Evolutionary conservation across 805 yeast genomes (phyloP), one percentile per base, ranked within the genome.

Genomic region (Candida coleopterorum): DNA sequence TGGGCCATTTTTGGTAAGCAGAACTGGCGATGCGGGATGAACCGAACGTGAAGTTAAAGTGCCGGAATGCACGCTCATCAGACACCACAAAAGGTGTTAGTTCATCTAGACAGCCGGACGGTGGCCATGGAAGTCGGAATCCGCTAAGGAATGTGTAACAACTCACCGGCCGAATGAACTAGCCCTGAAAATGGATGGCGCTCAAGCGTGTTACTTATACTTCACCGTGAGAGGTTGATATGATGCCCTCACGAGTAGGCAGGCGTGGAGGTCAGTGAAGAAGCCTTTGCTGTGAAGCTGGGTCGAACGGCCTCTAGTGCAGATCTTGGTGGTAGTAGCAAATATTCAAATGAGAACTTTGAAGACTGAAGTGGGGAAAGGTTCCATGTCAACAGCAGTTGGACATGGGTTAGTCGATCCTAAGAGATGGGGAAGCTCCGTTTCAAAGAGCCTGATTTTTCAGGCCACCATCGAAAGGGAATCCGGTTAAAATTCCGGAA

Each of bases 71-170:
- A 59, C 64, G 64, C 68, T 60, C 61, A 60, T 60, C 62, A 58
- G 64, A 60, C 61, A 58, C 66, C 68, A 60, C 65, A 62, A 62
- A 58, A 60, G 66, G 68, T 61, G 65, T 61, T 62, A 56, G 64
- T 58, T 56, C 60, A 56, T 58, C 56, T 52, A 62, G 68, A 58
- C 58, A 55, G 63, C 70, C 70, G 74, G 74, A 68, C 74, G 74
- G 74, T 70, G 63, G 75, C 75, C 68, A 54, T 58, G 56, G 63
- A 64, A 62, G 70, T 60, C 57, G 72, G 73, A 64, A 70, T 67
- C 73, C 74, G 72, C 74, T 68, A 69, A 69, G 75, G 74, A 67
- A 64, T 67, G 69, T 60, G 67, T 57, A 55, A 60, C 60, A 58
- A 67, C 73, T 68, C 74, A 70, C 75, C 75, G 72, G 72, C 63